Evolutionary conservation across 208 protist genomes (phyloP).

Genomic region (Polymyxa betae): DNA sequence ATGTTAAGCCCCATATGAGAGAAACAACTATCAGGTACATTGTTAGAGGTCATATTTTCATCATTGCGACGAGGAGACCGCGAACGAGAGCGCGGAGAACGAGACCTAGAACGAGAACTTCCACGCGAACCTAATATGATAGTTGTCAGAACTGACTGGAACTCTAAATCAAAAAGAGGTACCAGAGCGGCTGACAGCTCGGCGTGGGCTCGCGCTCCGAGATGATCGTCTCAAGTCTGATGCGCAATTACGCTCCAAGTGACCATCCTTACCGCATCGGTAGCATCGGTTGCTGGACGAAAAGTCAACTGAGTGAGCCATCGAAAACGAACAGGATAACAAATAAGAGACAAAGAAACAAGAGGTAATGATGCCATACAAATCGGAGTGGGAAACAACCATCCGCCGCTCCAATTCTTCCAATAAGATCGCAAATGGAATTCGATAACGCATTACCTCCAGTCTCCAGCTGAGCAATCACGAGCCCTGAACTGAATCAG

Average conservation of each 20-base stretch:
- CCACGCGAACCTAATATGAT: neutral
- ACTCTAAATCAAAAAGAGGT: neutral
- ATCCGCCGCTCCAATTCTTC: too few species aligned
- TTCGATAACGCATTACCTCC: neutral
- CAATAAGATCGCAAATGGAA: neutral
- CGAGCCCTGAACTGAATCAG: constrained; percentile 25
- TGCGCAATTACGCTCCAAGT: constrained; percentile 45
- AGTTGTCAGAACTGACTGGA: neutral
- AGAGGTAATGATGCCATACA: neutral
- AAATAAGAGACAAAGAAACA: neutral
- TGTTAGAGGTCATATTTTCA: neutral
- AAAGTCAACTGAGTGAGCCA: neutral
- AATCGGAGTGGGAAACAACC: constrained; percentile 23
- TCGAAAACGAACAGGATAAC: neutral
- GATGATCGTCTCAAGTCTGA: neutral
- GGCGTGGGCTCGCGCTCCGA: neutral
- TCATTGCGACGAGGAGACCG: neutral
- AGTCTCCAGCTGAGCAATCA: constrained; percentile 34
- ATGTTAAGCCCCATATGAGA: too few species aligned
- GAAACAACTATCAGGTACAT: neutral
- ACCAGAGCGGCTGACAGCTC: neutral
- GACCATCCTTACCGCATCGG: constrained; percentile 48
- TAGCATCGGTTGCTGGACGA: constrained; percentile 60
- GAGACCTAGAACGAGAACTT: neutral
- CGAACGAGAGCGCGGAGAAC: neutral